Conservation (phyloP, 2,329 filamentous ascomycete genomes). For the Trichoderma cornu-damae region DNA sequence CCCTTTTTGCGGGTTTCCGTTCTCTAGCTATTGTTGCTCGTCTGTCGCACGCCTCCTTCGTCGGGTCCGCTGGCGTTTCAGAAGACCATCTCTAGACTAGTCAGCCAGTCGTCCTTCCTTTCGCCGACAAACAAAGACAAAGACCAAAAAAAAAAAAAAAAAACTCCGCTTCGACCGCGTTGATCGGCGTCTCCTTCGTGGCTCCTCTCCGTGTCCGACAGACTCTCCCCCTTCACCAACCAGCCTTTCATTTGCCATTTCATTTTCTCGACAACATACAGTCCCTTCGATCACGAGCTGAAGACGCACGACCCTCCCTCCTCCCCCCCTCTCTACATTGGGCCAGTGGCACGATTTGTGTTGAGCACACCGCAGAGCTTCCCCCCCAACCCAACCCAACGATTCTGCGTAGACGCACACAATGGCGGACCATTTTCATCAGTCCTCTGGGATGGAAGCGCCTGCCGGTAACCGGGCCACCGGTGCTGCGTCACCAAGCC, state of each 20-base stretch:
- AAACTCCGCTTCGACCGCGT: constrained; percentile 12
- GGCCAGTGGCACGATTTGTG: neutral
- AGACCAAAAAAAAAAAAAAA: too few relatives aligned
- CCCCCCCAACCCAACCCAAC: constrained; percentile 34
- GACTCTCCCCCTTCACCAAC: neutral
- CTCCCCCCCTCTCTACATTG: neutral
- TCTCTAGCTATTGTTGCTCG: neutral
- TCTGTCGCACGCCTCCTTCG: neutral
- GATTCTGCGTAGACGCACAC: constrained; percentile 44
- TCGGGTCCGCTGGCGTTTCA: constrained; percentile 10
- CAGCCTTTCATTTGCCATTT: neutral
- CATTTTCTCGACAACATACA: neutral
- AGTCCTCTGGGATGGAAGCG: neutral
- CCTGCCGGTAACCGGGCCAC: constrained; percentile 3
- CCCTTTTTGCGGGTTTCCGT: neutral
- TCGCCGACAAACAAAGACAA: neutral
- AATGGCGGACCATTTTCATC: constrained; percentile 23
- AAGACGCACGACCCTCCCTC: neutral
- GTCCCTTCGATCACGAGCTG: neutral
- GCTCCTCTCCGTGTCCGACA: neutral
- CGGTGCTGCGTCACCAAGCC: constrained; percentile 19
- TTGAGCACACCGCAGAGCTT: constrained; percentile 28
- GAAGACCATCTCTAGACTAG: constrained; percentile 15
- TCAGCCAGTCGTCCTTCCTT: constrained; percentile 9
- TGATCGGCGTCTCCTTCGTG: neutral